These are phyloP conservation scores for Quercus tomentella DNA, from an alignment of 331 rosid species.

Conservation along the genomic window DNA sequence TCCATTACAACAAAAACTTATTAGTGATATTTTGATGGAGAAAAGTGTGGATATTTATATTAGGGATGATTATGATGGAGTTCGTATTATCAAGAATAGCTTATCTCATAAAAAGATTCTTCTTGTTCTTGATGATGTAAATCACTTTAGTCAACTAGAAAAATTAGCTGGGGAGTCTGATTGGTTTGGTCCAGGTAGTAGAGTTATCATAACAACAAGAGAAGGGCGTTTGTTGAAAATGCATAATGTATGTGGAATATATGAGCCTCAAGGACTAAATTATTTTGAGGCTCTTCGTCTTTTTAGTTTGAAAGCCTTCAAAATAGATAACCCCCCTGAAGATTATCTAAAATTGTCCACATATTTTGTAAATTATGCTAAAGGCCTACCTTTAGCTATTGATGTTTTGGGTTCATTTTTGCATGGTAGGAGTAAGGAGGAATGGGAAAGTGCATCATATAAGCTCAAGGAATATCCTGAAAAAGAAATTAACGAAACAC, in stretches of 20 bases:
- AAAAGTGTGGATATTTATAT: too few relatives aligned
- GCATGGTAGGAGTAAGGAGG: neutral
- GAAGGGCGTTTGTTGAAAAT: neutral
- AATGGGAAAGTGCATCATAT: neutral
- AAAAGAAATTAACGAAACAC: neutral
- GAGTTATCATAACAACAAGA: neutral
- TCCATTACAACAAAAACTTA: neutral
- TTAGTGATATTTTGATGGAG: too few relatives aligned
- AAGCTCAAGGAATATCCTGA: neutral
- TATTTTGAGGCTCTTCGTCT: neutral
- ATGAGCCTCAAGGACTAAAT: neutral
- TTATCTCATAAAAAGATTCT: too few relatives aligned
- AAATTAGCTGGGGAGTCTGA: too few relatives aligned
- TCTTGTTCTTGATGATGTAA: too few relatives aligned
- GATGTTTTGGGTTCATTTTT: neutral
- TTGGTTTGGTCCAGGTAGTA: neutral
- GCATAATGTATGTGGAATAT: neutral
- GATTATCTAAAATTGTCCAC: neutral
- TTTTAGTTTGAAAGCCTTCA: neutral
- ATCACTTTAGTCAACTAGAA: too few relatives aligned
- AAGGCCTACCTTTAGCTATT: neutral
- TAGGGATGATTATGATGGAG: too few relatives aligned
- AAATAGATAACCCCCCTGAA: neutral
- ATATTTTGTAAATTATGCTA: neutral
- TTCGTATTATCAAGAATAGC: too few relatives aligned